Base-by-base conservation (phyloP, 768 basidiomycete genomes). In the Termitomyces sp. region DNA sequence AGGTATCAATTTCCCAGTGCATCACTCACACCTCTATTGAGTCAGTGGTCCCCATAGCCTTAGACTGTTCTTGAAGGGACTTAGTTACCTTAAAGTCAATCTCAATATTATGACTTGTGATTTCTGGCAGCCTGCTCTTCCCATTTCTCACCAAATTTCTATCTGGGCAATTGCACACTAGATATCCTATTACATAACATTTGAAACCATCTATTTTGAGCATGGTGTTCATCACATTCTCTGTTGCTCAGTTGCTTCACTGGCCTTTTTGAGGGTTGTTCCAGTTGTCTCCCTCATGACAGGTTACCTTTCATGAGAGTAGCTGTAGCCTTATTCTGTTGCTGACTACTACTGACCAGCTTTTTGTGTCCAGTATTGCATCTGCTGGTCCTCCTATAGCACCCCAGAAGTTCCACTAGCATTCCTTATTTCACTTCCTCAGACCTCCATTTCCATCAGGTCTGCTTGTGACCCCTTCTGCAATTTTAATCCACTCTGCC, bases 101-200 rank as follows among this genome's bases (percentile, higher is more conserved):
- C 20, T 25, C 20, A 25, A 25, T 25, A 1, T 25, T 25, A 25
- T 25, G 51, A 10, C 11, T 53, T 0, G 69, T 67, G 3, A 75
- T 32, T 2, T 69, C 4, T 57, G 62, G 1, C 8, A 15, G 1
- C 53, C 51, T 0, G 71, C 67, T 1, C 56, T 25, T 1, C 67
- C 71, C 51, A 71, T 66, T 2, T n/a, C 60, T 54, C 0, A 75
- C 6, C 2, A 31, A 31, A 14, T 49, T 49, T 5, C 48, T 29
- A 0, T 49, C 29, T 2, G 55, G 43, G 36, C 56, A 57, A 37
- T 48, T 40, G 5, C 17, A 36, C 2, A 43, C 42, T 4, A 60
- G 1, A 10, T 60, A 51, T 5, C 51, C 51, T 2, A 38, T 31
- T 17, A 37, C 59, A 8, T 37, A 25, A 31, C 59, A 59, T 0